Evolutionary conservation across 2,329 filamentous ascomycete species (phyloP).

Genomic region (Westerdykella sp.): DNA sequence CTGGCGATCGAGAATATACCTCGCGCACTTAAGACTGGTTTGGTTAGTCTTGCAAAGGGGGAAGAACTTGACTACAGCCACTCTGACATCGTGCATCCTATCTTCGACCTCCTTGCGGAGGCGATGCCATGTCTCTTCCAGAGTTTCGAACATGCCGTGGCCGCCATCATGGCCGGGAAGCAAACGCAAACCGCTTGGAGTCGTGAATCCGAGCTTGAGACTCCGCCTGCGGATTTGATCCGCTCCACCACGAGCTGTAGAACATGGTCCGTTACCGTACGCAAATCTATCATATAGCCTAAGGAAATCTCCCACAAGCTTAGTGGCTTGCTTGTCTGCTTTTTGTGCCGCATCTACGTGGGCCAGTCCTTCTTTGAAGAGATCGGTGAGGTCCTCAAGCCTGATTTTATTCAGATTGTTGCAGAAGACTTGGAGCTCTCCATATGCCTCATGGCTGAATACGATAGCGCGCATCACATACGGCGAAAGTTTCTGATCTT

Average conservation of each 20-base stretch:
- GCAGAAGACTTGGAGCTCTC: not conserved
- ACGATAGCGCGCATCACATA: not conserved
- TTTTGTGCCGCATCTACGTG: not conserved
- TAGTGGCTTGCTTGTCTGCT: not conserved
- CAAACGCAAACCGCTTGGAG: not conserved
- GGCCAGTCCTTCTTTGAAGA: not conserved
- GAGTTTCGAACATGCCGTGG: not conserved
- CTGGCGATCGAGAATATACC: not conserved
- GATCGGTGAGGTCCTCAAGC: not conserved
- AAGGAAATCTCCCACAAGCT: not conserved
- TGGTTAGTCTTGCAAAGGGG: not conserved
- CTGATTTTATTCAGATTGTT: not conserved
- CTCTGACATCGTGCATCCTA: not conserved
- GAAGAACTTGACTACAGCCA: not conserved
- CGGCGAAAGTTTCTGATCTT: not conserved
- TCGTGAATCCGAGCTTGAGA: not conserved
- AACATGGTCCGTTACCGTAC: not conserved
- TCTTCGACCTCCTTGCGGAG: not conserved
- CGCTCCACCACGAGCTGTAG: not conserved
- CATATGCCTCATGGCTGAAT: not conserved
- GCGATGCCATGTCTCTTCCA: not conserved
- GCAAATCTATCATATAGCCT: not conserved
- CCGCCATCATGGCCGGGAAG: not conserved
- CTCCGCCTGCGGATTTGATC: not conserved
- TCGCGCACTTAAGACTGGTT: not conserved